phyloP scores from a whole-genome alignment of 2,329 filamentous ascomycete species.

The Alternaria gansuensis region DNA sequence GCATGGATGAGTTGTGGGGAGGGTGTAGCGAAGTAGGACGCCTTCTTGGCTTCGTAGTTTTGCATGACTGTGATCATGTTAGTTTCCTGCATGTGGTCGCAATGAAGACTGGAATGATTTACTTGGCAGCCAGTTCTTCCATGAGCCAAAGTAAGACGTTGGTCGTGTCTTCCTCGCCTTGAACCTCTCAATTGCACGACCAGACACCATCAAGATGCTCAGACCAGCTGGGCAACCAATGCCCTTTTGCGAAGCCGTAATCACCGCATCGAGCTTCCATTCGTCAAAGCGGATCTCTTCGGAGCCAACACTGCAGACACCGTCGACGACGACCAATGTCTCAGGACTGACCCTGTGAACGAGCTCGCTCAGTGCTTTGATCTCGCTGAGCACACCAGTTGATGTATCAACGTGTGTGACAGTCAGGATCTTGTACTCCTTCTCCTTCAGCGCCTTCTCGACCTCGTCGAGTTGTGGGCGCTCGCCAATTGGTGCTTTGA shows the following conservation, averaged over 20 bases:
- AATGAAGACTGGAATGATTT: slow-evolving; percentile 30
- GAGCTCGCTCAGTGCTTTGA: slow-evolving; percentile 82
- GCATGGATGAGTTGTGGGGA: slow-evolving; percentile 93
- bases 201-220: slow-evolving; percentile 93
- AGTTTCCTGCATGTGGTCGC: slow-evolving; percentile 18
- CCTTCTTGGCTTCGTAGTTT: slow-evolving; percentile 98
- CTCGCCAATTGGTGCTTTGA: slow-evolving; percentile 88
- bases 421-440: slow-evolving; percentile 92
- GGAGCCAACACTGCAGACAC: slow-evolving; percentile 94
- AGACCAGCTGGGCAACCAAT: slow-evolving; percentile 95
- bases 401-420: slow-evolving; percentile 98
- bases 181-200: slow-evolving; percentile 81
- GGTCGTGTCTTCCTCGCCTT: slow-evolving; percentile 82
- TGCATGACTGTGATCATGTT: slow-evolving; percentile 76
- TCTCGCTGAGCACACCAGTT: slow-evolving; percentile 91
- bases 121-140: slow-evolving; percentile 97
- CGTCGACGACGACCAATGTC: slow-evolving; percentile 91
- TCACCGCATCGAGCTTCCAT: slow-evolving; percentile 90
- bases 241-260: slow-evolving; percentile 96
- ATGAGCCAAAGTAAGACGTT: slow-evolving; percentile 90
- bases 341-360: slow-evolving; percentile 88
- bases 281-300: slow-evolving; percentile 97
- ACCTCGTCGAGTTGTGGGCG: slow-evolving; percentile 87
- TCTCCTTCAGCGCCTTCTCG: slow-evolving; percentile 86
- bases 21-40: slow-evolving; percentile 97